Base-by-base conservation (phyloP, 768 basidiomycete species). In the Cystobasidium tubakii region DNA sequence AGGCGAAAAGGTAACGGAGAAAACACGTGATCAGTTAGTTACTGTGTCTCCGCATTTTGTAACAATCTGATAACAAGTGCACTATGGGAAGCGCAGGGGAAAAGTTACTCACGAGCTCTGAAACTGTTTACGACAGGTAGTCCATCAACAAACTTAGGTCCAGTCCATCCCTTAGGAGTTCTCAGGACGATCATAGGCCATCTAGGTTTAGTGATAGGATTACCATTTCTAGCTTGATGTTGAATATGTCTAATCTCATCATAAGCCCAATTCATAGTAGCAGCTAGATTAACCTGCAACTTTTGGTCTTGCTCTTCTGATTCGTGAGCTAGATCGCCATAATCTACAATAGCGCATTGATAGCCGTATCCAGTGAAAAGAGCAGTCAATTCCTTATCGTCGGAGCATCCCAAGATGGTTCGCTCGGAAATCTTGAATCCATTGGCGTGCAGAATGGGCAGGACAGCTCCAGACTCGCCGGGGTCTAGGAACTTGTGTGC, bases 341-440 rank as follows among this genome's bases (percentile, higher is more conserved):
- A 84, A 69, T 89, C 87, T 74, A 96, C 88, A 75, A 95, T 87
- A 62, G 90, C 87, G 64, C 88, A 88, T 83, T 92, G 89, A 80
- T 93, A 95, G n/a, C 92, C 79, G 67, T 80, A 80, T n/a, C 89
- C 86, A 31, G 76, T 87, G 85, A 90, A 92, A 29, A 92, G 83
- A 0, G 88, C 83, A 21, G 83, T 85, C 31, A 93, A 82, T 80
- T 94, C 92, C 78, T 89, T 88, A 80, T 95, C 85, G 78, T 94
- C 92, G 91, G 94, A 92, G 25, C 88, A 88, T 46, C 92, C 92
- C 73, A 87, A 89, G 73, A 96, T 89, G 19, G 92, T 94, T 43
- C 91, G 86, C 79, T 93, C 90, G 0, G 89, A 90, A 75, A 94
- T 93, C 84, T 92, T 90, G 85, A 90, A 91, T 19, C 90, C 89